Percentiles rank a stretch among this genome's conserved stretches.
Evolutionary conservation across 2,329 filamentous ascomycete species (phyloP).

Genomic region (Aspergillus aculeatinus): DNA sequence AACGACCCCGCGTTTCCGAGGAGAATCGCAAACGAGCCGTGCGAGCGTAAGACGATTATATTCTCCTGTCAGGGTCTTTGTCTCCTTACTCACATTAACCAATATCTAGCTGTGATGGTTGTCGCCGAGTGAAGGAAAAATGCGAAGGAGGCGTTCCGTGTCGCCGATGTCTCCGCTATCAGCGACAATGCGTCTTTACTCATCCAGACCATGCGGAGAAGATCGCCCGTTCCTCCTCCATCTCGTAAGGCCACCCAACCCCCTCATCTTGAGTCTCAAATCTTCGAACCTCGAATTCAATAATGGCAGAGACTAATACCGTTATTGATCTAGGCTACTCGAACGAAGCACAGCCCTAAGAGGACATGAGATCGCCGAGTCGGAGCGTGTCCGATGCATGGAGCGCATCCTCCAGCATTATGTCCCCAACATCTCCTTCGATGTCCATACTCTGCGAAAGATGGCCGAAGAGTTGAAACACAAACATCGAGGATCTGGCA

Average conservation of each 20-base stretch:
- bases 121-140: constrained; percentile 57
- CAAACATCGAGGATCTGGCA: constrained; percentile 33
- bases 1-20: constrained; percentile 42
- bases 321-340: constrained; percentile 23
- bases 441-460: constrained; percentile 44
- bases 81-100: background rate
- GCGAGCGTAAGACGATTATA: constrained; percentile 35
- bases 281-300: too few species aligned
- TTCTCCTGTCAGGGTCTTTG: background rate
- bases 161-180: constrained; percentile 53
- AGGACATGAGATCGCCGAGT: constrained; percentile 37
- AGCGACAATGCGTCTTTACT: constrained; percentile 52
- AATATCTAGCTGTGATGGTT: constrained; percentile 52
- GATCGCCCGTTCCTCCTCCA: constrained; percentile 29
- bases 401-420: constrained; percentile 52
- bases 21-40: constrained; percentile 44
- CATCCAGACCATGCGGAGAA: constrained; percentile 38
- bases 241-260: constrained; percentile 28
- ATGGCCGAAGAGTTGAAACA: constrained; percentile 47
- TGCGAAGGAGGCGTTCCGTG: constrained; percentile 58
- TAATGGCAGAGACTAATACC: background rate
- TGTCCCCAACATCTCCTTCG: constrained; percentile 46
- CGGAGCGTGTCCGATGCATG: constrained; percentile 43
- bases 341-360: constrained; percentile 32
- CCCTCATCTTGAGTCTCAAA: background rate